phyloP scores from a whole-genome alignment of 2,329 filamentous ascomycete species.

The Colletotrichum lupini region DNA sequence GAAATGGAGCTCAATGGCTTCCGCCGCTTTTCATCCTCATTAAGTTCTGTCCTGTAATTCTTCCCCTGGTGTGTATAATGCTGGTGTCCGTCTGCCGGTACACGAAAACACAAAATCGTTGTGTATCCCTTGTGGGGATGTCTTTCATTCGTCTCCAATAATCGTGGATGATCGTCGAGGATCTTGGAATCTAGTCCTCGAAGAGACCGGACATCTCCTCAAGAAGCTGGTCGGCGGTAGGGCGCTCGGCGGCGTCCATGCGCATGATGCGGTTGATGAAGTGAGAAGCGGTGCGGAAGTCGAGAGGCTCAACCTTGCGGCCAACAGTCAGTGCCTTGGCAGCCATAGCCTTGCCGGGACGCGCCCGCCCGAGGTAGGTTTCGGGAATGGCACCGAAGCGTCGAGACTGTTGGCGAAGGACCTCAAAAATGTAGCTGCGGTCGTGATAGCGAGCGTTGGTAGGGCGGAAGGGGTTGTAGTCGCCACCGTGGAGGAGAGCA shows the following conservation, averaged over 20 bases:
- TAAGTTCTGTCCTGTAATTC: conserved; percentile 10
- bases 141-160: neutral
- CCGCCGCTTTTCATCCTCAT: conserved; percentile 23
- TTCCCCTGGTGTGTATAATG: neutral
- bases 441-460: conserved; percentile 30
- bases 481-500: conserved; percentile 28
- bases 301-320: conserved; percentile 31
- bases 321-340: conserved; percentile 26
- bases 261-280: conserved; percentile 35
- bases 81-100: neutral
- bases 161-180: neutral
- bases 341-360: conserved; percentile 31
- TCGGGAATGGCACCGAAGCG: conserved; percentile 31
- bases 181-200: neutral
- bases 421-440: conserved; percentile 34
- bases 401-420: conserved; percentile 31
- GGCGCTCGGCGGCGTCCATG: conserved; percentile 33
- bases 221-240: conserved; percentile 28
- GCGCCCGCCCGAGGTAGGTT: conserved; percentile 30
- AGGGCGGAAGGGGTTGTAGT: conserved; percentile 34
- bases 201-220: conserved; percentile 34
- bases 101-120: neutral
- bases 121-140: neutral
- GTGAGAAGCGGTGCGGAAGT: conserved; percentile 29
- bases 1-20: neutral